Evolutionary conservation across 768 basidiomycete species (phyloP), one percentile per base, ranked within the genome.

Genomic region (Mycena kentingensis): DNA sequence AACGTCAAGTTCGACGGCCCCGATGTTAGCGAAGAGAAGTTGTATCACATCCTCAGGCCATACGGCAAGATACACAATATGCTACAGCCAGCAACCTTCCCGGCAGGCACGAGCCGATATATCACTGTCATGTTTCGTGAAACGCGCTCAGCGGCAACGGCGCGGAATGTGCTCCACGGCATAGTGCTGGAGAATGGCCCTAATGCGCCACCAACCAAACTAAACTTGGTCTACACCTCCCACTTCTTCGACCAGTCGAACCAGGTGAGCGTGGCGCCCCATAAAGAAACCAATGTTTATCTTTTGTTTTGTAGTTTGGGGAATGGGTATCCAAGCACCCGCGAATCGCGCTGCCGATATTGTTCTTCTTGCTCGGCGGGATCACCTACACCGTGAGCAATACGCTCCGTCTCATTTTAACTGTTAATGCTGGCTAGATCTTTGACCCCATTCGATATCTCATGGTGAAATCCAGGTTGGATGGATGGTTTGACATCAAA

Each of bases 381-480:
- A 61, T 98, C 31, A 91, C 91, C 19, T 97, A 96, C 65, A 88
- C 90, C 5, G 93, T 92, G 57, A 54, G 84, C 10, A 32, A 25
- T 19, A 39, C 70, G 49, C 34, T 38, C 21, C 19, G 6, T 32
- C 15, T 24, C 10, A n/a, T 7, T 16, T 22, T 18, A 39, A 46
- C 36, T 37, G 28, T 47, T n/a, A 37, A 27, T 37, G 11, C 31
- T 52, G 13, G 46, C 1, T 55, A 96, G 89, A 82, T 98, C 46
- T 97, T 98, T 63, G 93, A 98, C 67, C 94, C 94, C 2, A 81
- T 99, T 35, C 86, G 96, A 24, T 81, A 85, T 2, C 74, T 93
- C 52, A 91, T 85, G 76, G 80, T 98, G 0, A 80, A 92, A 72
- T 83, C 82, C 22, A 90, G 93, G 62, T 76, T 97, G 61, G 73